phyloP scores from a whole-genome alignment of 768 basidiomycete genomes.

The Kwoniella heveanensis region DNA sequence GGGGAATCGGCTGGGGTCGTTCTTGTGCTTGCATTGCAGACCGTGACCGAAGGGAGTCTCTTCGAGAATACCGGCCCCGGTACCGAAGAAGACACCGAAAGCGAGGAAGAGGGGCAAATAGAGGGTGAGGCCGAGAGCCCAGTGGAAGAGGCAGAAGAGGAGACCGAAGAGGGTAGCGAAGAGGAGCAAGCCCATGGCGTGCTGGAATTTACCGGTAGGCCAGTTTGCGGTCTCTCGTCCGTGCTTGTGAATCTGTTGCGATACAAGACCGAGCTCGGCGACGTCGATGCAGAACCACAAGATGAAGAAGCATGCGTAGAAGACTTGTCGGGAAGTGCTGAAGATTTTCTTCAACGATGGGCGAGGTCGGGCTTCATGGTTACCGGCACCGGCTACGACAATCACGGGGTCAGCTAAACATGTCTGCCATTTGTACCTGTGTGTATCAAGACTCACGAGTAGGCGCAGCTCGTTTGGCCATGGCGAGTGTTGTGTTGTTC shows the following conservation, averaged over 20 bases:
- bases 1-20: constrained; percentile 28
- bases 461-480: neutral
- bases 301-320: constrained; percentile 39
- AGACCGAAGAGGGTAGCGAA: constrained; percentile 36
- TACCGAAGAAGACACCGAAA: constrained; percentile 39
- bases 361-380: neutral
- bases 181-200: constrained; percentile 38
- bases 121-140: constrained; percentile 23
- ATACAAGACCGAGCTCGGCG: constrained; percentile 38
- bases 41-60: constrained; percentile 45
- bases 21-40: constrained; percentile 36
- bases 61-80: constrained; percentile 42
- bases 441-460: constrained; percentile 5
- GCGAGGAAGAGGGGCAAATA: constrained; percentile 36
- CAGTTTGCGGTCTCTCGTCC: constrained; percentile 26
- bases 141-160: constrained; percentile 43
- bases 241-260: constrained; percentile 41
- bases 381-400: constrained; percentile 2
- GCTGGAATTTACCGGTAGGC: constrained; percentile 29
- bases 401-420: no score
- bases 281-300: constrained; percentile 37
- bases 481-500: neutral
- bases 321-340: constrained; percentile 31
- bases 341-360: constrained; percentile 23
- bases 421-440: no score